Evolutionary conservation across 139 green algal genomes (phyloP), one percentile per base, ranked within the genome.

Genomic region (Dunaliella sp.): DNA sequence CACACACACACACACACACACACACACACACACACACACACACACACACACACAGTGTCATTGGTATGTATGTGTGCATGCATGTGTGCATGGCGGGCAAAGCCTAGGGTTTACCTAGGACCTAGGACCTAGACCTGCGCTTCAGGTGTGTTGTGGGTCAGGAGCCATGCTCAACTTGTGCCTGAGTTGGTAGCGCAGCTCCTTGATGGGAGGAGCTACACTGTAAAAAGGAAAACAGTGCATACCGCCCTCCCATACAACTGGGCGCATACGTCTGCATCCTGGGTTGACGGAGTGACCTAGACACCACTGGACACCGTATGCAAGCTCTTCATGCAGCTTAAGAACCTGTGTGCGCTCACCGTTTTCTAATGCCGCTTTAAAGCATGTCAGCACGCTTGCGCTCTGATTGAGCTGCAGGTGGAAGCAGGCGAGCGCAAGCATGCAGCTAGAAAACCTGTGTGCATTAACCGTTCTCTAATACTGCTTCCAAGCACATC

Each of bases 401-500:
- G 83, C 84, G 57, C 36, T 82, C 86, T 94, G 84, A 1, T 90
- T 90, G 84, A 94, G 57, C 84, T 90, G 81, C 1, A 86, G 87
- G 58, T 94, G 96, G 36, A 85, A 90, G 86, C 91, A 94, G 21
- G 89, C 88, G 86, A 91, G 89, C 94, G 95, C 80, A 96, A 88
- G 0, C 89, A 91, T 0, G 16, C 7, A 16, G 16, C 48, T 65
- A 26, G 16, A 16, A 26, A 65, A 65, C 7, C 7, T 7, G 48
- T 65, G 48, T 65, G 48, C 48, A 65, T 24, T 65, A 2, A 83
- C 86, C 36, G 35, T 90, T 87, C 87, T 75, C 86, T 90, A 21
- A 93, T 91, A 59, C 94, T 65, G 0, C 87, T 87, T 95, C 91
- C 74, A 96, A 75, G 87, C 93, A 94, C 0, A 93, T 95, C 26